These are phyloP conservation scores for Cephaloascus albidus DNA, from an alignment of 805 yeast genomes.

Conservation along the genomic window DNA sequence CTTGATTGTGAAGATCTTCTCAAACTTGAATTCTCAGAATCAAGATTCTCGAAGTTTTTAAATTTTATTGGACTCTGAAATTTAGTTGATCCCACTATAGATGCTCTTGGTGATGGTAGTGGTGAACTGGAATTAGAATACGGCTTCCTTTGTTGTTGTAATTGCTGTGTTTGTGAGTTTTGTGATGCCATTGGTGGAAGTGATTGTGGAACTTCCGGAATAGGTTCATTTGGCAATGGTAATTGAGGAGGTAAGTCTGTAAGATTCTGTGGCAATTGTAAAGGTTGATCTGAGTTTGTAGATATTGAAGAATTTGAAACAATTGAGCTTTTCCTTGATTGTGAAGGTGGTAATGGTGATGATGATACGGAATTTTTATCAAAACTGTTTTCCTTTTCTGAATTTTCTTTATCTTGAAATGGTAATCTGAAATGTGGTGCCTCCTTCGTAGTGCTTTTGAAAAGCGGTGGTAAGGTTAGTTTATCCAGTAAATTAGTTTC, in stretches of 20 bases:
- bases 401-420: slow-evolving; percentile 39
- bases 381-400: background rate
- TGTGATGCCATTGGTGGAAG: too few species aligned
- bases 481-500: background rate
- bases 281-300: background rate
- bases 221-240: slow-evolving; percentile 47
- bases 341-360: slow-evolving; percentile 7
- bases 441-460: slow-evolving; percentile 19
- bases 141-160: too few species aligned
- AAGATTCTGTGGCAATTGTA: slow-evolving; percentile 1
- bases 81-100: background rate
- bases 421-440: slow-evolving; percentile 61
- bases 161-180: too few species aligned
- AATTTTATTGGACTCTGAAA: background rate
- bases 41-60: background rate
- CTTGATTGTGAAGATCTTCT: background rate
- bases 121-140: slow-evolving; percentile 20
- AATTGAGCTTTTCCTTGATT: slow-evolving; percentile 3
- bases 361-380: slow-evolving; percentile 4
- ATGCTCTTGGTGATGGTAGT: slow-evolving; percentile 1
- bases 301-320: background rate
- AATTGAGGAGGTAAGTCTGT: slow-evolving; percentile 44
- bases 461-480: slow-evolving; percentile 12
- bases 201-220: slow-evolving; percentile 33
- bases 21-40: background rate